These are phyloP conservation scores for Fusarium stilboides DNA, from an alignment of 2,329 filamentous ascomycete species.

Conservation along the genomic window DNA sequence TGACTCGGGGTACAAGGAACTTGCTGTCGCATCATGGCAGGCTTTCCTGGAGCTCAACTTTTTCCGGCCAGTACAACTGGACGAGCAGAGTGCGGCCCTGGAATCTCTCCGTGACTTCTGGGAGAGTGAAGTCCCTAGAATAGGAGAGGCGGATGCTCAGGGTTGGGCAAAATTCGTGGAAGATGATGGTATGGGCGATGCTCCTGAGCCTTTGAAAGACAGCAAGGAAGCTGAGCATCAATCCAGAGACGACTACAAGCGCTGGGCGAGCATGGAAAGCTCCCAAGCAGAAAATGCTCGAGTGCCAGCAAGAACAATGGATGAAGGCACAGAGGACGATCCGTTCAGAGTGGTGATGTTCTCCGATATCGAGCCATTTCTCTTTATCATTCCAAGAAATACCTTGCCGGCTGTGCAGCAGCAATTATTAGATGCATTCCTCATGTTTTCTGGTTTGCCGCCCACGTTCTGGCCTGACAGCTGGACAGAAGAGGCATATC, in stretches of 20 bases:
- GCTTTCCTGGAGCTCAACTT: constrained; percentile 81
- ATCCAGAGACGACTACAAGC: constrained; percentile 64
- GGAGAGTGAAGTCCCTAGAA: constrained; percentile 85
- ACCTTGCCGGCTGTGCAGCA: constrained; percentile 55
- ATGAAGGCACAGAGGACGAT: constrained; percentile 83
- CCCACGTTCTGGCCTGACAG: constrained; percentile 55
- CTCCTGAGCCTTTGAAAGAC: constrained; percentile 56
- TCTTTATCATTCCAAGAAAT: constrained; percentile 66
- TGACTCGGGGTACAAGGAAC: constrained; percentile 84
- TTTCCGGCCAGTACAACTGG: constrained; percentile 64
- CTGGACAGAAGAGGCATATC: constrained; percentile 52
- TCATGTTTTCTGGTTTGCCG: constrained; percentile 78
- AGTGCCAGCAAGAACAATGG: constrained; percentile 80
- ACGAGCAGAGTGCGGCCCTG: constrained; percentile 48
- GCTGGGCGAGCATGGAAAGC: constrained; percentile 71
- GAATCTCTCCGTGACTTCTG: constrained; percentile 80
- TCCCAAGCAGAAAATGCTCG: constrained; percentile 62
- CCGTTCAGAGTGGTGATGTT: constrained; percentile 87
- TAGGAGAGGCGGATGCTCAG: constrained; percentile 80
- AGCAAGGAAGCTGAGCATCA: constrained; percentile 5
- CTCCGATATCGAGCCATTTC: constrained; percentile 77
- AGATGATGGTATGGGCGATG: constrained; percentile 55
- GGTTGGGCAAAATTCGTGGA: constrained; percentile 76
- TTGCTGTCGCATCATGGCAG: constrained; percentile 87
- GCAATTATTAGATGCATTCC: constrained; percentile 77